These are phyloP conservation scores for Pythium myriotylum DNA, from an alignment of 352 stramenopile species.

Conservation along the genomic window DNA sequence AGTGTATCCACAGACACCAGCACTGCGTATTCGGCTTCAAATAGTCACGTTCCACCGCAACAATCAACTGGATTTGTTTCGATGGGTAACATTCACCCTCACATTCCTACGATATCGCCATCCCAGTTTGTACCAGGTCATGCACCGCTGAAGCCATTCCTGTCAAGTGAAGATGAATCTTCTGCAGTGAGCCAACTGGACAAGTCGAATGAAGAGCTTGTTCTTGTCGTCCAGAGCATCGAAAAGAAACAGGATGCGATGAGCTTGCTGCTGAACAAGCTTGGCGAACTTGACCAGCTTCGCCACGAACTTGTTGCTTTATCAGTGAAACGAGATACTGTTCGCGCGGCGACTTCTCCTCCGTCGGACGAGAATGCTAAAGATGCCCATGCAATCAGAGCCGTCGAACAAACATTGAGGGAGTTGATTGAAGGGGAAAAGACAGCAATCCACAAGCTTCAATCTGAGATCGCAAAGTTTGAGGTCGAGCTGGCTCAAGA, in stretches of 20 bases:
- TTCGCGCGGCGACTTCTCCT: conserved; percentile 29
- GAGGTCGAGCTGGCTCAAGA: conserved; percentile 43
- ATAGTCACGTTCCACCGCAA: background rate
- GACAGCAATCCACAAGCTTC: conserved; percentile 49
- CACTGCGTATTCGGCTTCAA: background rate
- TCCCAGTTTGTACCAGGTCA: background rate
- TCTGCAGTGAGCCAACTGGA: conserved; percentile 55
- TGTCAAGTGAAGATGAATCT: conserved; percentile 61
- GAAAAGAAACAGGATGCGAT: conserved; percentile 68
- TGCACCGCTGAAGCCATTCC: conserved; percentile 43
- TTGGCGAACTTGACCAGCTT: conserved; percentile 73
- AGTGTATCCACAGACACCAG: conserved; percentile 25
- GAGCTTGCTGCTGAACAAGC: conserved; percentile 60
- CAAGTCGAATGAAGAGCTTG: conserved; percentile 53
- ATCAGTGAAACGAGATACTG: conserved; percentile 65
- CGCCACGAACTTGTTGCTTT: conserved; percentile 71
- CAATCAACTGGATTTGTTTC: conserved; percentile 10
- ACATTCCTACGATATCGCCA: background rate
- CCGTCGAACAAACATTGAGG: conserved; percentile 53
- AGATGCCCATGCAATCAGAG: conserved; percentile 40
- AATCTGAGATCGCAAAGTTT: conserved; percentile 49
- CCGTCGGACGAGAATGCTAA: conserved; percentile 17
- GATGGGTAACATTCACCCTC: conserved; percentile 30
- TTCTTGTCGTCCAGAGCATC: conserved; percentile 43
- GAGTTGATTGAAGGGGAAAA: conserved; percentile 63